Conservation (phyloP, 2,329 filamentous ascomycete genomes). For the Phialophora verrucosa region DNA sequence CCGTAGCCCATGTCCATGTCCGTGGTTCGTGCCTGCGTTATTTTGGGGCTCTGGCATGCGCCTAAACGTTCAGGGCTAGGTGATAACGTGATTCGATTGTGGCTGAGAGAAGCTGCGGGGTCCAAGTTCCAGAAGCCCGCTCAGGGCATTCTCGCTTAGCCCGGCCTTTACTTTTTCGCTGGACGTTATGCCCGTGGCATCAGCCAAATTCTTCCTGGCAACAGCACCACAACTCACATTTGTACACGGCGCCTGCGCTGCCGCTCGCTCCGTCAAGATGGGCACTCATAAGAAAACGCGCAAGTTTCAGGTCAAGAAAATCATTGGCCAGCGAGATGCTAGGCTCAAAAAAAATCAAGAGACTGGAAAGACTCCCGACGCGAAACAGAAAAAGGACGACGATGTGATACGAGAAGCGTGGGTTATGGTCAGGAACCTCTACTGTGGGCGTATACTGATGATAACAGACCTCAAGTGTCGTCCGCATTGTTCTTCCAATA, state of each 20-base stretch:
- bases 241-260: neutral
- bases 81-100: slow-evolving; percentile 11
- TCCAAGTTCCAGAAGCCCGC: slow-evolving; percentile 2
- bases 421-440: slow-evolving; percentile 33
- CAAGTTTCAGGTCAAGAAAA: slow-evolving; percentile 84
- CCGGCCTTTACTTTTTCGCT: slow-evolving; percentile 21
- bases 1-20: slow-evolving; percentile 3
- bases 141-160: slow-evolving; percentile 19
- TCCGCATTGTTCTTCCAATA: slow-evolving; percentile 86
- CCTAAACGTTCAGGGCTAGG: slow-evolving; percentile 14
- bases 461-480: slow-evolving; percentile 71
- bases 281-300: slow-evolving; percentile 87
- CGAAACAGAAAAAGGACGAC: slow-evolving; percentile 64
- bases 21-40: slow-evolving; percentile 13
- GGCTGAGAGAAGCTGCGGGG: slow-evolving; percentile 13
- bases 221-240: neutral
- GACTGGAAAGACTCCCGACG: slow-evolving; percentile 63
- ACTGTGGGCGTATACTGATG: slow-evolving; percentile 16
- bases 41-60: slow-evolving; percentile 20
- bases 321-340: slow-evolving; percentile 81
- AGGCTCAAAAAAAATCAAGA: slow-evolving; percentile 80
- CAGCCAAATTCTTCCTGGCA: slow-evolving; percentile 23
- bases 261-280: slow-evolving; percentile 63
- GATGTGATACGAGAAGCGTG: slow-evolving; percentile 76
- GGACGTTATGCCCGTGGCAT: slow-evolving; percentile 24